phyloP scores from a whole-genome alignment of 768 basidiomycete species.

The Cystobasidiopsis lactophilus region DNA sequence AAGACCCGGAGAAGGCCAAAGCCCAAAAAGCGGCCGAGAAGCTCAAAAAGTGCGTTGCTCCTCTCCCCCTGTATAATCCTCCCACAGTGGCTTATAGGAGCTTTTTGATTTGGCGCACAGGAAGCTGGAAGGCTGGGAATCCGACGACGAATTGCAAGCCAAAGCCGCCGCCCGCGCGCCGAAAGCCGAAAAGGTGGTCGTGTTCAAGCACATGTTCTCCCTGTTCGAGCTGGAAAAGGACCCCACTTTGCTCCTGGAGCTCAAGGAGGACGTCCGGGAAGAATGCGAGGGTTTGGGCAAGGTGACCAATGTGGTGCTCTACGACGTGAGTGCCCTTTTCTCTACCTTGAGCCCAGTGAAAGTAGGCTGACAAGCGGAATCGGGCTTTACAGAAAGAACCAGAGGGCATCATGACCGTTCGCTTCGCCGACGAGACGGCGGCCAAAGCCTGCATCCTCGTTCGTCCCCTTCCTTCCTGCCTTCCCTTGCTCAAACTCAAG shows the following conservation, averaged over 20 bases:
- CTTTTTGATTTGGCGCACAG: not conserved
- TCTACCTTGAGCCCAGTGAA: not conserved
- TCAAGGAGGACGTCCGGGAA: slow-evolving; percentile 89
- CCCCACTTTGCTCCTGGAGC: slow-evolving; percentile 58
- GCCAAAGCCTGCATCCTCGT: slow-evolving; percentile 82
- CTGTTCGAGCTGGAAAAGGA: slow-evolving; percentile 67
- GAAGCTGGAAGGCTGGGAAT: slow-evolving; percentile 2
- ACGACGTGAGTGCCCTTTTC: slow-evolving; percentile 46
- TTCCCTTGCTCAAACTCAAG: not conserved
- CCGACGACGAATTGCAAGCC: not conserved
- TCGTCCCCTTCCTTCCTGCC: slow-evolving; percentile 23
- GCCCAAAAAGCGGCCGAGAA: slow-evolving; percentile 61
- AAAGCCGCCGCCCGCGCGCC: not conserved
- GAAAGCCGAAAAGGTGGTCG: slow-evolving; percentile 39
- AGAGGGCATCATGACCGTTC: slow-evolving; percentile 87
- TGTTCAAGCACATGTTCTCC: slow-evolving; percentile 88
- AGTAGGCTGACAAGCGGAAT: not conserved
- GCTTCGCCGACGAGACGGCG: slow-evolving; percentile 75
- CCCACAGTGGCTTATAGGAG: too few relatives aligned
- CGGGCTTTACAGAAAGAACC: slow-evolving; percentile 45
- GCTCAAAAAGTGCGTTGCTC: slow-evolving; percentile 50
- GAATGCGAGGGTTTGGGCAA: slow-evolving; percentile 67
- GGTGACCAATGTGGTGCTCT: slow-evolving; percentile 84
- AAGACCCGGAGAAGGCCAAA: slow-evolving; percentile 28
- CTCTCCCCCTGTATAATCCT: not conserved